phyloP scores from a whole-genome alignment of 805 yeast species.

The Blastobotrys peoriensis region DNA sequence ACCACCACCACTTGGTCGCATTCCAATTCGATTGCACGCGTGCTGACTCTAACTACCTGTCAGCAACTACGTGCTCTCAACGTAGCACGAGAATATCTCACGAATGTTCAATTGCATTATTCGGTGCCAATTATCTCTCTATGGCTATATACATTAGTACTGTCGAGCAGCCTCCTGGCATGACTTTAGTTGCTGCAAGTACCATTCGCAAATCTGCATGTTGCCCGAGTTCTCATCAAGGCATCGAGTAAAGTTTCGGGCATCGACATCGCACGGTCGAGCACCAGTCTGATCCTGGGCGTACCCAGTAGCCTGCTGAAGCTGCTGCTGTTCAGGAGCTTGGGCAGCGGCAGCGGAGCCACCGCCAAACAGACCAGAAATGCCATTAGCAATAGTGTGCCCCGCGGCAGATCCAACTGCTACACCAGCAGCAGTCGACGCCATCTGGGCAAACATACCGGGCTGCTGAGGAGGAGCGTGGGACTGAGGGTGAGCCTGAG shows the following conservation, averaged over 20 bases:
- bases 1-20: too few species aligned
- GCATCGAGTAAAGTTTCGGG: slow-evolving; percentile 93
- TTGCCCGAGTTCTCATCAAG: slow-evolving; percentile 89
- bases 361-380: slow-evolving; percentile 84
- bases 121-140: neutral
- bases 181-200: slow-evolving; percentile 94
- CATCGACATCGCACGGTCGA: slow-evolving; percentile 80
- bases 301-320: slow-evolving; percentile 23
- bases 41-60: too few species aligned
- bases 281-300: slow-evolving; percentile 39
- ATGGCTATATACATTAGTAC: slow-evolving; percentile 45
- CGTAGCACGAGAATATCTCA: too few species aligned
- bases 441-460: slow-evolving; percentile 95
- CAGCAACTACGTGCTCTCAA: too few species aligned
- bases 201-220: slow-evolving; percentile 95
- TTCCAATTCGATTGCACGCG: too few species aligned
- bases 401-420: slow-evolving; percentile 98
- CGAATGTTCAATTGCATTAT: too few species aligned
- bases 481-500: slow-evolving; percentile 45
- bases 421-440: slow-evolving; percentile 98
- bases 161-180: slow-evolving; percentile 91
- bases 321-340: slow-evolving; percentile 36
- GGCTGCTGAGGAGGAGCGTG: slow-evolving; percentile 47
- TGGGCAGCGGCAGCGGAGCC: slow-evolving; percentile 52
- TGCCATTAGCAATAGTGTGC: slow-evolving; percentile 93